These are phyloP conservation scores for Fusarium graminum DNA, from an alignment of 2,329 filamentous ascomycete genomes.

Conservation along the genomic window DNA sequence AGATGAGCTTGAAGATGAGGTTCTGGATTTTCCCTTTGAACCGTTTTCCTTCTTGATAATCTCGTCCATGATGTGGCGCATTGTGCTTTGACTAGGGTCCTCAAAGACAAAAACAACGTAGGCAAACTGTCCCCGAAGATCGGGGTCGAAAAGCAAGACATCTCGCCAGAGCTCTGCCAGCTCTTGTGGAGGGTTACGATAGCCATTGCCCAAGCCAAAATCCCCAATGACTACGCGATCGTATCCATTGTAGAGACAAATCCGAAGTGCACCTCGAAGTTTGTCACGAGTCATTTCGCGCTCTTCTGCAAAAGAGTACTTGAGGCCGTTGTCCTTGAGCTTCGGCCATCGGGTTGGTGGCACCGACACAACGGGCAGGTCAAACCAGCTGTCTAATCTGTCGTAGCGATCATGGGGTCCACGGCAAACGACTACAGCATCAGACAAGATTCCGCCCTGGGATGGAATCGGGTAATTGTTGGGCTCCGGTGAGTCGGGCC, in stretches of 20 bases:
- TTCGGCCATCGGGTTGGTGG: conserved; percentile 80
- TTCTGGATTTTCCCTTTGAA: conserved; percentile 54
- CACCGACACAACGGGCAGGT: conserved; percentile 79
- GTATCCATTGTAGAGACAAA: conserved; percentile 73
- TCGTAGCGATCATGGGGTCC: conserved; percentile 76
- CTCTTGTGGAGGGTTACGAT: conserved; percentile 74
- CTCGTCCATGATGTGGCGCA: conserved; percentile 66
- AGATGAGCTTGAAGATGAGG: conserved; percentile 48
- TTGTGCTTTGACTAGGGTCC: conserved; percentile 66
- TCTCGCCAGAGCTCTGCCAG: conserved; percentile 76
- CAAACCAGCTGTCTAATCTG: conserved; percentile 66
- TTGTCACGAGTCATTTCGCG: conserved; percentile 79
- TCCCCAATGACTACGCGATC: conserved; percentile 71
- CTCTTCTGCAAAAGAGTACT: conserved; percentile 79
- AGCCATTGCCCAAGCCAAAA: conserved; percentile 73
- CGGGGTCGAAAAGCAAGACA: conserved; percentile 71
- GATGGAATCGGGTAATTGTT: conserved; percentile 79
- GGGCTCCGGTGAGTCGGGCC: conserved; percentile 58
- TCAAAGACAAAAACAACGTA: conserved; percentile 76
- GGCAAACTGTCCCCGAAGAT: conserved; percentile 71
- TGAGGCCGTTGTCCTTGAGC: conserved; percentile 73
- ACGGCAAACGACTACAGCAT: conserved; percentile 78
- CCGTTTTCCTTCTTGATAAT: conserved; percentile 64
- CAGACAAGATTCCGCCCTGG: conserved; percentile 77
- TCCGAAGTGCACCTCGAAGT: conserved; percentile 77